Base-by-base conservation (phyloP, 371 early-diverging fungal species). In the Mortierella sp. region DNA sequence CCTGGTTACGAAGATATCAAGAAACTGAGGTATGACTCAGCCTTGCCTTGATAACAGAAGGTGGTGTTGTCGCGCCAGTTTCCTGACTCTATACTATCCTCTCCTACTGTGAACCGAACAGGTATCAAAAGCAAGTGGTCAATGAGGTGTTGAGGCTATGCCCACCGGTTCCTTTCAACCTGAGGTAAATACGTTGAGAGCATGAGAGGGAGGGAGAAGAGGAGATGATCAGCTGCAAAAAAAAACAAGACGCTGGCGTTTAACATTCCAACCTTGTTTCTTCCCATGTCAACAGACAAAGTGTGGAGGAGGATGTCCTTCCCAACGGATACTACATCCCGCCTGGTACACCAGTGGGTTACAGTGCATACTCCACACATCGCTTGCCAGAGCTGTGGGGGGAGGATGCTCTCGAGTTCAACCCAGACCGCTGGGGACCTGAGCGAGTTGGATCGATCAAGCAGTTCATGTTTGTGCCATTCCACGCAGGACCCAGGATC, bases 401-500 rank as follows among this genome's bases (percentile, higher is more conserved):
- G 14, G 65, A 74, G 23, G 69, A 74, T 51, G 65, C 58, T 2
- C 54, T 64, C n/a, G 65, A 62, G 27, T 74, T 74, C 54, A 51
- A 74, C 24, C 76, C 76, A 21, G 76, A 74, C 47, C 76, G 76
- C 3, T 74, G 76, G 76, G 76, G 76, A 14, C 76, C 76, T 21
- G 76, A 68, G 26, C 69, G 76, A 6, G 69, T 74, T 5, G 58
- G 65, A 10, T 48, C 47, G 52, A 74, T 74, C 62, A 60, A 57
- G 43, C 76, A 69, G 10, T 74, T 74, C 52, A 74, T 74, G 76
- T 74, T 74, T 74, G 76, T 74, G 24, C 76, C 76, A 12, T 74
- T 74, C 55, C 76, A 74, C 19, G 76, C 76, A 9, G 76, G 76
- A 4, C 76, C 76, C 1, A 49, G 76, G 1, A 74, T 74, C 58